Evolutionary conservation across 805 yeast genomes (phyloP).

Genomic region (Hanseniaspora lachancei): DNA sequence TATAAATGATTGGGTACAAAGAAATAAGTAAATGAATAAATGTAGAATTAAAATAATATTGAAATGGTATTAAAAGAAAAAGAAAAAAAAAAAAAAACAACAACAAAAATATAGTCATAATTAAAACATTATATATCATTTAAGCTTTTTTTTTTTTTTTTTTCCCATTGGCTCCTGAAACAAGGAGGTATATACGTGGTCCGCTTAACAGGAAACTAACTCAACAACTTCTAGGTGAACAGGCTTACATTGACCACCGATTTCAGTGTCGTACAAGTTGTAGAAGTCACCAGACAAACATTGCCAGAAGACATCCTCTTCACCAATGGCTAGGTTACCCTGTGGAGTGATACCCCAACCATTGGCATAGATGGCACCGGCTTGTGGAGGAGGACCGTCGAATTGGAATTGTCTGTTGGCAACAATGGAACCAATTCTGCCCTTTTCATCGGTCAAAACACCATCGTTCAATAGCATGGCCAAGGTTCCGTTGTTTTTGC

Average conservation of each 20-base stretch:
- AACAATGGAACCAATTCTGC: constrained; percentile 56
- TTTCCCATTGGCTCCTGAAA: no score
- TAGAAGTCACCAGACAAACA: constrained; percentile 56
- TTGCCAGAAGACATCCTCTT: constrained; percentile 44
- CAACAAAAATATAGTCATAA: no score
- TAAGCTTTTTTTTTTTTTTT: neutral
- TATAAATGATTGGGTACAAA: no score
- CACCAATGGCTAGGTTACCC: constrained; percentile 47
- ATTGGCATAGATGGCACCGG: constrained; percentile 46
- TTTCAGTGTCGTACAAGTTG: constrained; percentile 47
- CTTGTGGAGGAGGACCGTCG: constrained; percentile 66
- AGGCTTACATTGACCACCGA: constrained; percentile 44
- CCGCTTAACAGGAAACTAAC: constrained; percentile 28
- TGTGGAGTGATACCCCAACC: constrained; percentile 44
- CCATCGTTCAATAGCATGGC: constrained; percentile 37
- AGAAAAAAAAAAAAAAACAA: no score
- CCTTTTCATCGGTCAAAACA: constrained; percentile 38
- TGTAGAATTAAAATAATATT: neutral
- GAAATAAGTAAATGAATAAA: neutral
- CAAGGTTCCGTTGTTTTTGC: constrained; percentile 35
- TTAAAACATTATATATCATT: no score
- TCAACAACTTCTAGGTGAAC: constrained; percentile 41
- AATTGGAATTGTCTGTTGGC: constrained; percentile 64
- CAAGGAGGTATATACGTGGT: neutral
- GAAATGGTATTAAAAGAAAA: no score